Evolutionary conservation across 78 protist genomes (phyloP), one percentile per base, ranked within the genome.

Genomic region (Planoprotostelium fungivorum): DNA sequence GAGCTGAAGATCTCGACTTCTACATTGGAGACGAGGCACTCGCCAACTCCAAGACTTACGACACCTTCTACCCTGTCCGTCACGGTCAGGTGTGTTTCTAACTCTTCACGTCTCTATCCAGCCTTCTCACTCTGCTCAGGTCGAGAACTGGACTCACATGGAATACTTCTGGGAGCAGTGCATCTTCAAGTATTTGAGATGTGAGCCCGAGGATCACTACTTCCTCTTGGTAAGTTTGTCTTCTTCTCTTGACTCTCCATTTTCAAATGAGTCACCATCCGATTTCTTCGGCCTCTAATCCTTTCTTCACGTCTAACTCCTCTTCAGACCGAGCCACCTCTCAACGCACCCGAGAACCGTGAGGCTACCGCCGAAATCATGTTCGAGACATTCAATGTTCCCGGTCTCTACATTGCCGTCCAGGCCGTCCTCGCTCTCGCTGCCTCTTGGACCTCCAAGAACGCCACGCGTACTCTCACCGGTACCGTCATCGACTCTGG

Each of bases 401-500:
- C 97, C 83, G 98, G 99, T 5, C 93, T 98, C 73, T 98, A 99
- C 96, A 99, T 99, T 94, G 99, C 99, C 29, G 99, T 99, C 29
- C 99, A 99, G 97, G 99, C 99, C 25, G 99, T 99, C 35, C 96
- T 99, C 35, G 99, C 99, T 39, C 97, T 99, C 1, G 96, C 98
- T 0, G 99, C 99, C 16, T 95, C 98, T 29, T 89, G 91, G 91
- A 92, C 94, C 9, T 51, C 83, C 36, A 92, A 92, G 84, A 92
- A 92, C 89, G 85, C 88, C 28, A 95, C 90, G 34, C 63, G 94
- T 31, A 90, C 94, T 34, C 89, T 98, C 36, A 98, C 99, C 29
- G 99, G 99, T 85, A 97, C 99, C 0, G 99, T 99, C 29, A 91
- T 99, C 86, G 99, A 99, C 93, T 96, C 99, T 34, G 99, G 99